A percentile compares a stretch with the other conserved stretches of the same genome.
Conservation (phyloP, 2,329 filamentous ascomycete genomes). For the Rutstroemia sp. region DNA sequence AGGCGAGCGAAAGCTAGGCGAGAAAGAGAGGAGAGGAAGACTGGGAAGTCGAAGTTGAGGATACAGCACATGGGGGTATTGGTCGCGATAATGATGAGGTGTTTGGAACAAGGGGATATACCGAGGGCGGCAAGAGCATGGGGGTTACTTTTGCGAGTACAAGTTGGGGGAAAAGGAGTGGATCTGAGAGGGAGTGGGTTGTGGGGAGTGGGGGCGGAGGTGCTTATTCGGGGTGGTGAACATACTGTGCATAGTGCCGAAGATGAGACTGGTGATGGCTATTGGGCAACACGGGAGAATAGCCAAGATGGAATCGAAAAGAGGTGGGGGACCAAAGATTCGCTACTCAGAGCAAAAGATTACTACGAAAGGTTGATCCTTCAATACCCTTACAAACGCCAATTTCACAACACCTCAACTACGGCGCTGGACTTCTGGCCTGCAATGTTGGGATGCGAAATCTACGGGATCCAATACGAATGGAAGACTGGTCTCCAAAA, state of each 20-base stretch:
- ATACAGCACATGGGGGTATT: constrained; percentile 58
- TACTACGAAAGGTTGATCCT: constrained; percentile 77
- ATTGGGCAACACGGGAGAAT: background rate
- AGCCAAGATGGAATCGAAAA: constrained; percentile 7
- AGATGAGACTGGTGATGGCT: background rate
- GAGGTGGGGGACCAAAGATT: constrained; percentile 36
- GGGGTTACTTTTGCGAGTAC: constrained; percentile 61
- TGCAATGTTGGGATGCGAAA: constrained; percentile 72
- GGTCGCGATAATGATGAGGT: constrained; percentile 63
- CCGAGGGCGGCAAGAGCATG: constrained; percentile 66
- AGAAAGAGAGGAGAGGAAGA: constrained; percentile 9
- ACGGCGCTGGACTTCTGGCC: constrained; percentile 74
- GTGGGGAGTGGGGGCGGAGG: constrained; percentile 81
- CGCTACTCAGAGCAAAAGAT: constrained; percentile 49
- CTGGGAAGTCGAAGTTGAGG: constrained; percentile 29
- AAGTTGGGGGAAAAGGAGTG: constrained; percentile 45
- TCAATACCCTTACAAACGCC: constrained; percentile 61
- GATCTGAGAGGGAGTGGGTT: constrained; percentile 63
- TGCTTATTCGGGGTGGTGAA: constrained; percentile 53
- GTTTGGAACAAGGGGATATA: constrained; percentile 64
- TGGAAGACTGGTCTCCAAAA: constrained; percentile 38
- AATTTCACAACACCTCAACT: constrained; percentile 45
- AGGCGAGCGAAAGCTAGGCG: constrained; percentile 1
- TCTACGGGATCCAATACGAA: constrained; percentile 65
- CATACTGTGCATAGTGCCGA: constrained; percentile 16